These are phyloP conservation scores for Gliomastix tumulicola DNA, from an alignment of 2,329 filamentous ascomycete genomes.

Conservation along the genomic window DNA sequence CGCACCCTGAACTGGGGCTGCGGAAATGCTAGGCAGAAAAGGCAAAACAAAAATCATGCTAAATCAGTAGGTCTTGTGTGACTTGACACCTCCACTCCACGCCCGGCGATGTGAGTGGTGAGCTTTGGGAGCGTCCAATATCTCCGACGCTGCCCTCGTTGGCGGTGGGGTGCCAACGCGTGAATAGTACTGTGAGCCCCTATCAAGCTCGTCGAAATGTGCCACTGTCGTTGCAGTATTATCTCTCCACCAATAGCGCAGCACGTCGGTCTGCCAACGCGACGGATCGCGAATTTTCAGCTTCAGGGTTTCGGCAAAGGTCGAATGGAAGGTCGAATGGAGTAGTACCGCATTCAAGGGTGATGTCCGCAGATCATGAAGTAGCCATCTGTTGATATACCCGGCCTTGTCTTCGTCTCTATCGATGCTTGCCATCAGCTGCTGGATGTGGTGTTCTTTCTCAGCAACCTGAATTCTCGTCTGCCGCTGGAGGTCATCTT, in stretches of 20 bases:
- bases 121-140: too few species aligned
- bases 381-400: constrained; percentile 43
- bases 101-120: too few species aligned
- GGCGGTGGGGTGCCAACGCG: background rate
- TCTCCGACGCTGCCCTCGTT: background rate
- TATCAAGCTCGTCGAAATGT: too few species aligned
- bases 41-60: too few species aligned
- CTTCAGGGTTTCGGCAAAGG: constrained; percentile 15
- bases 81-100: too few species aligned
- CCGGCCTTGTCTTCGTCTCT: constrained; percentile 29
- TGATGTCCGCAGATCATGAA: constrained; percentile 41
- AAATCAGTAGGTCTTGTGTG: too few species aligned
- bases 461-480: constrained; percentile 29
- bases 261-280: constrained; percentile 28
- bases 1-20: too few species aligned
- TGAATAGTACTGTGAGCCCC: background rate
- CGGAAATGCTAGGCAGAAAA: too few species aligned
- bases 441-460: constrained; percentile 42
- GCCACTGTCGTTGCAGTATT: constrained; percentile 8
- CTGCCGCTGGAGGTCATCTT: constrained; percentile 22
- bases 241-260: constrained; percentile 28
- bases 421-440: constrained; percentile 23
- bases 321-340: constrained; percentile 24
- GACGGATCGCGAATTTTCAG: constrained; percentile 22
- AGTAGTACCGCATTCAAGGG: constrained; percentile 36